phyloP scores from a whole-genome alignment of 169 alveolate genomes.

The Perkinsus olseni region DNA sequence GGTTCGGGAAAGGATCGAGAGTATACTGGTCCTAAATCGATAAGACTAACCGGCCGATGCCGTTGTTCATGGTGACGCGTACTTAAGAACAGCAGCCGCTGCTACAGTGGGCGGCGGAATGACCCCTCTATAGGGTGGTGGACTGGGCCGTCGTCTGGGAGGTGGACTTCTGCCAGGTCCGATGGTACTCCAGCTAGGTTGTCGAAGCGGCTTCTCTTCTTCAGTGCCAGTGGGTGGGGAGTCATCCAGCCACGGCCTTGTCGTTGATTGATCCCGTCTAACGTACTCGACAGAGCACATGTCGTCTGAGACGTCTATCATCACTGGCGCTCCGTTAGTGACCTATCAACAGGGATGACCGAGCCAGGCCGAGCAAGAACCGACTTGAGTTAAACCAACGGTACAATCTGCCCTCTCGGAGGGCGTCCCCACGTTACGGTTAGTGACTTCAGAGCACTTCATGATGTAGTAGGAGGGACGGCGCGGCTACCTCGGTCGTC shows the following conservation, averaged over 20 bases:
- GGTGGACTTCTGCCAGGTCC: background rate
- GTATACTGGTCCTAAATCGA: background rate
- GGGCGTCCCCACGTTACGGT: too few species aligned
- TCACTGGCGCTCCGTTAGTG: background rate
- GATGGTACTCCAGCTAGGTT: background rate
- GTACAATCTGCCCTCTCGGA: too few species aligned
- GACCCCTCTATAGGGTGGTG: background rate
- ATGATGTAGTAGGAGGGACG: background rate
- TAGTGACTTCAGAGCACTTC: too few species aligned
- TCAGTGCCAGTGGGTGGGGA: background rate
- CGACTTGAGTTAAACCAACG: background rate
- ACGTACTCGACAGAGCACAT: background rate
- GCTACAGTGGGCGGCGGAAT: background rate
- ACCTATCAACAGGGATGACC: too few species aligned
- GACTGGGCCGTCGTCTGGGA: background rate
- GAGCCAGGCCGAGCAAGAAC: background rate
- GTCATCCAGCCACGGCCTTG: background rate
- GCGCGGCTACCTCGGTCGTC: background rate
- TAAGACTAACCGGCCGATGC: background rate
- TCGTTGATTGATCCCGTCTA: background rate
- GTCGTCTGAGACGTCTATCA: background rate
- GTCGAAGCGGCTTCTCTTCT: background rate
- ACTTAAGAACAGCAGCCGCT: background rate
- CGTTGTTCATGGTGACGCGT: background rate
- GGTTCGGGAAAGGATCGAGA: background rate